These are phyloP conservation scores for Lyophyllum atratum DNA, from an alignment of 768 basidiomycete species.

Conservation along the genomic window DNA sequence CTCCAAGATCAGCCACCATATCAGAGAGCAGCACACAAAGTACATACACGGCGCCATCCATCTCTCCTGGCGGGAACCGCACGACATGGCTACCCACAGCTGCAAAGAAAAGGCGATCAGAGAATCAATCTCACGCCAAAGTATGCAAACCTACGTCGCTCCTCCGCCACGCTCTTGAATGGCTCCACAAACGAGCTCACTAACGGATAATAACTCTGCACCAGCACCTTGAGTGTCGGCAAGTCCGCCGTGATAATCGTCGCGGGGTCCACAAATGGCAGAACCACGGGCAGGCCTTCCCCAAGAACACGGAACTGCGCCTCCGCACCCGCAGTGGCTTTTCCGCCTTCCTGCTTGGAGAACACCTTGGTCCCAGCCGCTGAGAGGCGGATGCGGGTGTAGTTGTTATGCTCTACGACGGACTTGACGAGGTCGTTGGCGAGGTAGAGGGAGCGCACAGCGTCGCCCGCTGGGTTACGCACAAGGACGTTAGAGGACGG, in stretches of 20 bases:
- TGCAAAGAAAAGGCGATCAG: slow-evolving; percentile 22
- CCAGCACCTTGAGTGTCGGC: slow-evolving; percentile 59
- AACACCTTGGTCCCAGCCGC: slow-evolving; percentile 95
- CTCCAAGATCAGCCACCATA: slow-evolving; percentile 7
- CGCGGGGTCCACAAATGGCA: slow-evolving; percentile 75
- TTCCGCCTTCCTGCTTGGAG: slow-evolving; percentile 81
- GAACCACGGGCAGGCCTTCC: slow-evolving; percentile 81
- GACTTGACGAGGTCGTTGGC: slow-evolving; percentile 82
- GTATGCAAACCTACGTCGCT: slow-evolving; percentile 45
- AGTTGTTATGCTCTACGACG: slow-evolving; percentile 83
- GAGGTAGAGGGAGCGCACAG: slow-evolving; percentile 83
- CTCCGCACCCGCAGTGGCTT: slow-evolving; percentile 40
- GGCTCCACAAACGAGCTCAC: slow-evolving; percentile 60
- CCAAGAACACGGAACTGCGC: slow-evolving; percentile 76
- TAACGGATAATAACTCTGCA: slow-evolving; percentile 84
- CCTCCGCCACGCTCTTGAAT: slow-evolving; percentile 56
- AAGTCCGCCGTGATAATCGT: slow-evolving; percentile 63
- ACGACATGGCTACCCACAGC: slow-evolving; percentile 75
- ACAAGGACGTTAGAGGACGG: slow-evolving; percentile 80
- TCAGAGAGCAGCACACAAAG: neutral
- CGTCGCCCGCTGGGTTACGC: slow-evolving; percentile 75
- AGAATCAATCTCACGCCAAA: neutral
- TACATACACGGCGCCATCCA: slow-evolving; percentile 57
- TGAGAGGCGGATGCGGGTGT: slow-evolving; percentile 80
- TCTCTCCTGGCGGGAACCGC: slow-evolving; percentile 58